These are phyloP conservation scores for Hericium coralloides DNA, from an alignment of 768 basidiomycete genomes.

Conservation along the genomic window DNA sequence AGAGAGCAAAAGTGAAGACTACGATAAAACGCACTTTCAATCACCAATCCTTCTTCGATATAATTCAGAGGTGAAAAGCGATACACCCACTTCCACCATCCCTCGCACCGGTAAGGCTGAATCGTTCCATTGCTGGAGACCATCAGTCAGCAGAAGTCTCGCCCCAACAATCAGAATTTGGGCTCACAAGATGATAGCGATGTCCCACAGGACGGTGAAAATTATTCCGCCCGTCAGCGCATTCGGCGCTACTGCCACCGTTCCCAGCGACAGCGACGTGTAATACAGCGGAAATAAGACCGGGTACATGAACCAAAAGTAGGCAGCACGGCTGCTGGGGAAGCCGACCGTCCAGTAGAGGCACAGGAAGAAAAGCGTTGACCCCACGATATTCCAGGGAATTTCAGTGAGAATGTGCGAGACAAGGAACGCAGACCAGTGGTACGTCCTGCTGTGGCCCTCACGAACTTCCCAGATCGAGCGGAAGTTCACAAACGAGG, in stretches of 20 bases:
- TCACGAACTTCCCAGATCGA: constrained; percentile 33
- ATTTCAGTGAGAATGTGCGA: constrained; percentile 31
- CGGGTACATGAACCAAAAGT: constrained; percentile 28
- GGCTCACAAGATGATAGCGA: constrained; percentile 34
- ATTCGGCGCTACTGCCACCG: constrained; percentile 34
- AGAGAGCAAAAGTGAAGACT: neutral
- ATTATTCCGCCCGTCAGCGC: constrained; percentile 31
- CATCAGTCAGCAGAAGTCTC: neutral
- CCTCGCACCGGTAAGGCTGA: constrained; percentile 33
- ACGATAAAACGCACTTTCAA: constrained; percentile 31
- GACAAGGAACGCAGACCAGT: constrained; percentile 28
- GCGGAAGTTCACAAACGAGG: constrained; percentile 30
- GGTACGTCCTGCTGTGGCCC: constrained; percentile 33
- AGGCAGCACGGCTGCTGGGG: constrained; percentile 28
- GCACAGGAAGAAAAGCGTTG: constrained; percentile 33
- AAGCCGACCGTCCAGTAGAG: constrained; percentile 43
- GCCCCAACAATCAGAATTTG: neutral
- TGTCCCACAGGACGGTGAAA: constrained; percentile 29
- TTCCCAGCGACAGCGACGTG: constrained; percentile 32
- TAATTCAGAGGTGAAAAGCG: constrained; percentile 26
- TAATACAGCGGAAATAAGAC: constrained; percentile 36
- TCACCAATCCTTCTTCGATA: constrained; percentile 30
- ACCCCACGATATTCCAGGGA: constrained; percentile 33
- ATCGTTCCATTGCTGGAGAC: constrained; percentile 34
- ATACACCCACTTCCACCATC: constrained; percentile 38